Conservation (phyloP, 768 basidiomycete species). For the Pulveroboletus ravenelii region DNA sequence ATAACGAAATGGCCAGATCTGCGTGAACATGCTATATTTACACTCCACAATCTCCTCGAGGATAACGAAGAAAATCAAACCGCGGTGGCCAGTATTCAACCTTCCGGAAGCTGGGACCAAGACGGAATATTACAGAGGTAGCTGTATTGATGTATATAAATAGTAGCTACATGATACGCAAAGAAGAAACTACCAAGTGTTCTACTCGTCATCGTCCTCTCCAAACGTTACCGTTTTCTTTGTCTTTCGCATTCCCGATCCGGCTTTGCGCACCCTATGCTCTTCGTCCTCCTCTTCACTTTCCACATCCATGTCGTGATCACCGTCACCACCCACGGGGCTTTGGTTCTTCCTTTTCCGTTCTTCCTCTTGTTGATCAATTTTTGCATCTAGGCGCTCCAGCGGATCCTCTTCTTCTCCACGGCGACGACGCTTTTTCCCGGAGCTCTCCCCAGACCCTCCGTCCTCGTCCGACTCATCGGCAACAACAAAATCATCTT, state of each 20-base stretch:
- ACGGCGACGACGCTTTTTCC: slow-evolving; percentile 36
- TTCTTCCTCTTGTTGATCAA: slow-evolving; percentile 51
- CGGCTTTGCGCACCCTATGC: slow-evolving; percentile 54
- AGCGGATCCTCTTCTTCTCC: slow-evolving; percentile 48
- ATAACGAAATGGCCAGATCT: slow-evolving; percentile 45
- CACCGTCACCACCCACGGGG: slow-evolving; percentile 32
- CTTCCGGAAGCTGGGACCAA: slow-evolving; percentile 54
- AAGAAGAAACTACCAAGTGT: slow-evolving; percentile 2
- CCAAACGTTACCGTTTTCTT: slow-evolving; percentile 52
- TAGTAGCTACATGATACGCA: background rate
- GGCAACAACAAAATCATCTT: slow-evolving; percentile 81
- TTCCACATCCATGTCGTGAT: slow-evolving; percentile 65
- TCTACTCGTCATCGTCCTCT: slow-evolving; percentile 49
- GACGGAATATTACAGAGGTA: slow-evolving; percentile 43
- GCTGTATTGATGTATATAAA: slow-evolving; percentile 26
- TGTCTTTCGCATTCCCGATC: slow-evolving; percentile 48
- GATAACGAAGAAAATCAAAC: slow-evolving; percentile 77
- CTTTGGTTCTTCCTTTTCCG: slow-evolving; percentile 39
- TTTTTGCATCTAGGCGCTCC: slow-evolving; percentile 68
- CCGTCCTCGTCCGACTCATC: slow-evolving; percentile 69
- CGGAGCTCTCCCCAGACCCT: slow-evolving; percentile 32
- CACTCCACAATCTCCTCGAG: slow-evolving; percentile 73
- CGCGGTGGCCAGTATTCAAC: slow-evolving; percentile 69
- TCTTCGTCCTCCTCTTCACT: slow-evolving; percentile 72
- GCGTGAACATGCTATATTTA: slow-evolving; percentile 87